Base-by-base conservation (phyloP, 192 early-diverging fungal species). In the Umbelopsis sp. region DNA sequence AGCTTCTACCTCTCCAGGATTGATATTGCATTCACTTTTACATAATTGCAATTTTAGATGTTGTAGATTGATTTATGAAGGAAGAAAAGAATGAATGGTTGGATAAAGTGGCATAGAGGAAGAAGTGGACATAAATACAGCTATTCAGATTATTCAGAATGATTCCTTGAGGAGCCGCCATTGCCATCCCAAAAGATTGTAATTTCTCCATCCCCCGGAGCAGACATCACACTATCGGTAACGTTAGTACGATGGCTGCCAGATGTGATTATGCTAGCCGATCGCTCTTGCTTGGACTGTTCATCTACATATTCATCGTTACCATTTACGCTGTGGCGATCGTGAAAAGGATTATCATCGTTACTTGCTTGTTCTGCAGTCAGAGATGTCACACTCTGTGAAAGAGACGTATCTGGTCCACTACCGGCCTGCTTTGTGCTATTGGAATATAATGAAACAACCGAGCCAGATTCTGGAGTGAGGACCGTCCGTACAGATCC, bases 161-260 rank as follows among this genome's bases (percentile, higher is more conserved):
- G 16, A 21, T 49, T 49, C 17, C 47, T 49, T 17, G 56, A 62
- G 17, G 56, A 62, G 26, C 56, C 36, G 8, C 36, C 54, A 20
- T 59, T 59, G 29, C 78, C 66, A 34, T 49, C 72, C 73, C 80
- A 79, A 36, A 79, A 72, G 38, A 79, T 74, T 2, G 80, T 79
- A 20, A 81, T 81, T 44, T 81, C 79, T 22, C 79, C 79, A 59
- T 80, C 79, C 21, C 79, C 79, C 8, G 49, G 41, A 3, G 74
- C 66, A 51, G 74, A 76, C 41, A 66, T 66, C 11, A 80, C 41
- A 32, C 74, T 76, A 17, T 80, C 72, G 4, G 68, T 70, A 36
- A 53, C 29, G 22, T 70, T 70, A 21, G 68, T 70, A 14, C 68
- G 68, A 17, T 70, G 34, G 34, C 49, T 70, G 34, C 68, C 49